Base-by-base conservation (phyloP, 106 monocot genomes). In the Dioscorea zingiberensis region DNA sequence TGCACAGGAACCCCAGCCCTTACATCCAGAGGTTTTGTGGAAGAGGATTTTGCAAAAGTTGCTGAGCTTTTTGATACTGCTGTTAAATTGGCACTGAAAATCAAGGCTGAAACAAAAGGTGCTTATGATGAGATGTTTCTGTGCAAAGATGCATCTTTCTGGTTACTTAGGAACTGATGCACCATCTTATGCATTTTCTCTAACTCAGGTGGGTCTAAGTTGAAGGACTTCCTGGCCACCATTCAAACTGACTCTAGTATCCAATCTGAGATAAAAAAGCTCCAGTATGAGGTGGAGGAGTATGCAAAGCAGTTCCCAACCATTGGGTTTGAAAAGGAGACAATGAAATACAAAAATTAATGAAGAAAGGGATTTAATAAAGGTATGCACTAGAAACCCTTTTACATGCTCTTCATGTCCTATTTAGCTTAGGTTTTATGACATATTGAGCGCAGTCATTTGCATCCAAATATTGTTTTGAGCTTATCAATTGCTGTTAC, bases 291-390 rank as follows among this genome's bases (percentile, higher is more conserved):
- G 3, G 94, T 94, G 49, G 94, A 94, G 57, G 94, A 94, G 55
- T 94, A 74, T 75, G 94, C 94, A 47, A 94, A 94, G 78, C 86
- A 90, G 47, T 94, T 94, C 75, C 94, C 94, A 45, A 94, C 94
- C 44, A 78, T 94, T 78, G 94, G 94, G 65, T 94, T 94, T 77
- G 90, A 90, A 55, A 94, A 87, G 71, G 90, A 94, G 73, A 80
- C 85, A 12, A 90, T 94, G 90, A 94, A 94, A 58, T 90, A 90
- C 80, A 90, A 87, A 47, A 30, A 76, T 27, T 94, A 58, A 77
- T 49, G 13, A 38, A 59, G 54, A 21, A 51, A n/a, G 6, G 48
- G 21, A 38, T 55, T 13, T 13, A 64, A 25, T 22, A 5, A 16
- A 67, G 55, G 27, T 27, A 11, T 26, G 24, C 12, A 12, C 1